Evolutionary conservation across 768 basidiomycete species (phyloP).

Genomic region (Hygrocybe punicea): DNA sequence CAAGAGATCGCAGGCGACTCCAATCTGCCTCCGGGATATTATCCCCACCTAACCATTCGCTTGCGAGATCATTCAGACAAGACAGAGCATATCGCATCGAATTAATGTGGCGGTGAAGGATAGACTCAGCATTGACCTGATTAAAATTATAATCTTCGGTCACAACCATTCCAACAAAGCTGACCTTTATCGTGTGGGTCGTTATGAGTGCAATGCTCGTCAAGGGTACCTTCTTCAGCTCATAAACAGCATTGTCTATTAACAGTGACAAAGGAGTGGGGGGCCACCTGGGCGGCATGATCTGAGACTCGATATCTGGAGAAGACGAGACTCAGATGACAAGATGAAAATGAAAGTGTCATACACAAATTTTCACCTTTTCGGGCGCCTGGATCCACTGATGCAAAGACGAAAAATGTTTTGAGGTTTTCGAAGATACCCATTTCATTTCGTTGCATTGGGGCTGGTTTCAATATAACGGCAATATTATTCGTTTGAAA

Average conservation of each 20-base stretch:
- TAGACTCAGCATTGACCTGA: conserved; percentile 67
- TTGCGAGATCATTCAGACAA: conserved; percentile 47
- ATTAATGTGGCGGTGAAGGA: conserved; percentile 65
- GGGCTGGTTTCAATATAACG: conserved; percentile 66
- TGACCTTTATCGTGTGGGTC: conserved; percentile 65
- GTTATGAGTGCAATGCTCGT: conserved; percentile 77
- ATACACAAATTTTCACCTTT: conserved; percentile 56
- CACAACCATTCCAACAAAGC: background rate
- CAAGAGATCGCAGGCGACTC: conserved; percentile 75
- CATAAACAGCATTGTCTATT: conserved; percentile 57
- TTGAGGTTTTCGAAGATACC: conserved; percentile 48
- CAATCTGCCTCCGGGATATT: conserved; percentile 78
- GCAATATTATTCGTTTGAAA: conserved; percentile 65
- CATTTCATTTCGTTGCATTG: conserved; percentile 41
- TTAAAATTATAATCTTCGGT: background rate
- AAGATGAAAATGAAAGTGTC: background rate
- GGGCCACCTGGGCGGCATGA: conserved; percentile 78
- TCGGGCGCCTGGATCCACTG: conserved; percentile 58
- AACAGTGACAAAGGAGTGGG: conserved; percentile 47
- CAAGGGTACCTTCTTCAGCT: conserved; percentile 60
- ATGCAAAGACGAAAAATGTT: conserved; percentile 66
- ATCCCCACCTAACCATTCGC: conserved; percentile 52
- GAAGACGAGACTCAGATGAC: background rate
- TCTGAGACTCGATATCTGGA: conserved; percentile 55
- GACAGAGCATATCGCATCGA: conserved; percentile 56